These are phyloP conservation scores for Flaveria bidentis DNA, from an alignment of 129 eudicot species.

Conservation along the genomic window DNA sequence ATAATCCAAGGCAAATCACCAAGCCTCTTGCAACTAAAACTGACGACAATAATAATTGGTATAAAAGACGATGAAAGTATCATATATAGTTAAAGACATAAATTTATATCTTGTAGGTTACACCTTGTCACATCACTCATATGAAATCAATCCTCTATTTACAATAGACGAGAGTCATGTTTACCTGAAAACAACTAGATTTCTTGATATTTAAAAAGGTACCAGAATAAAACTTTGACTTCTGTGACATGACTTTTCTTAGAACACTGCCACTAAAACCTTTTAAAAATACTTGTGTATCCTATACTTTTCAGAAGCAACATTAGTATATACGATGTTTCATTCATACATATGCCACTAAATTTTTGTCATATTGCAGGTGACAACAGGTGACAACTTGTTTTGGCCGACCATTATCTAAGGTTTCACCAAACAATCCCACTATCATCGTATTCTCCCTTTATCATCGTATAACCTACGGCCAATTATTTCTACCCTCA, in stretches of 20 bases:
- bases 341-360: neutral
- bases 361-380: neutral
- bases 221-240: neutral
- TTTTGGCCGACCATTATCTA: neutral
- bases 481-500: neutral
- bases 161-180: neutral
- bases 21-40: too few relatives aligned
- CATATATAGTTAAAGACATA: too few relatives aligned
- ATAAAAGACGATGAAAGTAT: too few relatives aligned
- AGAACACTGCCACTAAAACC: neutral
- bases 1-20: too few relatives aligned
- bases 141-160: neutral
- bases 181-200: neutral
- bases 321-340: neutral
- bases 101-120: too few relatives aligned
- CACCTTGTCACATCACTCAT: too few relatives aligned
- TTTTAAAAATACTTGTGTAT: neutral
- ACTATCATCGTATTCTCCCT: neutral
- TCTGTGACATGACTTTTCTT: neutral
- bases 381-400: neutral
- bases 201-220: neutral
- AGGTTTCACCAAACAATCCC: neutral
- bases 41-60: too few relatives aligned
- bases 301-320: neutral
- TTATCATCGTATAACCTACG: neutral